A percentile compares a stretch with the other conserved stretches of the same genome.
phyloP scores from a whole-genome alignment of 352 stramenopile genomes.

The Phytophthora vignae region DNA sequence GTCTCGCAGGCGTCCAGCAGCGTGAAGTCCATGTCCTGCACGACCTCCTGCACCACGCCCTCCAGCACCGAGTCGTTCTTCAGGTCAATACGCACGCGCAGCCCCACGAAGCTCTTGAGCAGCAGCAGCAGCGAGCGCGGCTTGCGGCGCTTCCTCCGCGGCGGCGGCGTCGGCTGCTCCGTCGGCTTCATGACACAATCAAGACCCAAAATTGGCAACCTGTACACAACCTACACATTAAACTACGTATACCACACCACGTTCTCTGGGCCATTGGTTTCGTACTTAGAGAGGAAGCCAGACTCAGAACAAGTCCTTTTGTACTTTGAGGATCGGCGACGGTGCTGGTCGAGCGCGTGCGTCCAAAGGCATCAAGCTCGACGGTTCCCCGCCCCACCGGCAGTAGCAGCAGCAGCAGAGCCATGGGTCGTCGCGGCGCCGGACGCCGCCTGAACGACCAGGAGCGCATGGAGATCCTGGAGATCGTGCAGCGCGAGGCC shows the following conservation, averaged over 20 bases:
- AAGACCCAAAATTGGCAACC: too few species aligned
- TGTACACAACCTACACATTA: constrained; percentile 15
- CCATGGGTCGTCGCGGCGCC: constrained; percentile 67
- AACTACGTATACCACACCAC: constrained; percentile 4
- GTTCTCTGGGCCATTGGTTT: constrained; percentile 38
- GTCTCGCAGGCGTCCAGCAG: constrained; percentile 78
- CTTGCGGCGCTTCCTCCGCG: constrained; percentile 36
- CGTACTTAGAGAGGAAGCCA: constrained; percentile 43
- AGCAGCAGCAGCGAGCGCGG: constrained; percentile 78
- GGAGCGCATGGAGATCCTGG: constrained; percentile 91
- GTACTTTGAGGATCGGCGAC: constrained; percentile 11
- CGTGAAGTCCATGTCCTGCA: constrained; percentile 90
- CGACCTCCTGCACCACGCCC: constrained; percentile 83
- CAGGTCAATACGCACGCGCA: constrained; percentile 83
- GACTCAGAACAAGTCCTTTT: neutral
- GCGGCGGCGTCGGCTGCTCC: constrained; percentile 3
- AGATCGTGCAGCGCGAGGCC: constrained; percentile 77
- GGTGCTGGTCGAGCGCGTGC: neutral
- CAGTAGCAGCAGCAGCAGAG: too few species aligned
- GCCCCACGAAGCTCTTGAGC: constrained; percentile 85
- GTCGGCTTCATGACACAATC: constrained; percentile 21
- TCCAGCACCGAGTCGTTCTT: constrained; percentile 88
- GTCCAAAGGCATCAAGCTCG: too few species aligned
- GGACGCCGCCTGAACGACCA: constrained; percentile 88
- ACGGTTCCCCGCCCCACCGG: too few species aligned